A percentile compares a stretch with the other conserved stretches of the same genome.
Conservation (phyloP, 495 filamentous ascomycete genomes). For the Trichoderma virens region DNA sequence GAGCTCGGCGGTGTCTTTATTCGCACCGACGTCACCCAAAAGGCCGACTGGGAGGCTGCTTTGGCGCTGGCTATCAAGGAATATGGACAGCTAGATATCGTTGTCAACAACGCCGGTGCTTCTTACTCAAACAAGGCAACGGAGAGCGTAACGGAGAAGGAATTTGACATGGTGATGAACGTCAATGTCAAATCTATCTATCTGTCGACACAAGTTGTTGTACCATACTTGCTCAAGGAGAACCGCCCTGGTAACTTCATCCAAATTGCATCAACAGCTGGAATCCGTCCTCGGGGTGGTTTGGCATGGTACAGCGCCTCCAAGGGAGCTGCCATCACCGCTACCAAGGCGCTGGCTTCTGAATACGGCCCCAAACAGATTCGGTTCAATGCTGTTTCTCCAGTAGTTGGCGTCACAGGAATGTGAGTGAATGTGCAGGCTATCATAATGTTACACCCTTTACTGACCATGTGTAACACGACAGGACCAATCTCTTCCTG, state of each 20-base stretch:
- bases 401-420: constrained; percentile 54
- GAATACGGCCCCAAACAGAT: constrained; percentile 61
- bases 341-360: constrained; percentile 54
- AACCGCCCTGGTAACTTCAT: constrained; percentile 54
- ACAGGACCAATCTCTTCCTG: constrained; percentile 52
- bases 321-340: constrained; percentile 59
- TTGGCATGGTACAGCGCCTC: constrained; percentile 65
- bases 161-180: constrained; percentile 59
- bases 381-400: constrained; percentile 56
- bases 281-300: constrained; percentile 54
- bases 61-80: constrained; percentile 38
- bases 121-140: constrained; percentile 58
- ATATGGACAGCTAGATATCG: constrained; percentile 47
- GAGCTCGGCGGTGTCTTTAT: constrained; percentile 37
- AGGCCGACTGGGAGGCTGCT: constrained; percentile 40
- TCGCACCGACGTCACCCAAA: constrained; percentile 43
- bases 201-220: constrained; percentile 41
- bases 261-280: constrained; percentile 59
- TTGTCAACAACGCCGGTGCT: constrained; percentile 67
- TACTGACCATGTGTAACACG: neutral
- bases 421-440: constrained; percentile 21
- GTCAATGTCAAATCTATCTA: constrained; percentile 62
- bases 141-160: constrained; percentile 54
- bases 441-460: neutral
- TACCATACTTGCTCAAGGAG: constrained; percentile 49